Evolutionary conservation across 257 asterid species (phyloP).

Genomic region (Nyctanthes arbortristis): DNA sequence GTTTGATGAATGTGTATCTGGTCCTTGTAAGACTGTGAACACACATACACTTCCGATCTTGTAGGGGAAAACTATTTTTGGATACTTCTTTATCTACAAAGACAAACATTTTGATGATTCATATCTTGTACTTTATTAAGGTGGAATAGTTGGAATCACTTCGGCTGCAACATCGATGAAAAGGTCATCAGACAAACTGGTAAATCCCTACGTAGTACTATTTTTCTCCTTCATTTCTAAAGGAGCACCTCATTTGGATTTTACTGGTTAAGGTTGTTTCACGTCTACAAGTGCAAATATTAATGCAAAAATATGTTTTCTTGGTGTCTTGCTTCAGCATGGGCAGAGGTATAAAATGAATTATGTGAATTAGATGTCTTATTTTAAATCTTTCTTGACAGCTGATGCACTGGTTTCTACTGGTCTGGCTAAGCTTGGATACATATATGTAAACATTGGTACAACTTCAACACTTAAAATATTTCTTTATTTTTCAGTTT

Average conservation of each 20-base stretch:
- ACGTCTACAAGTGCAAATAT: not conserved
- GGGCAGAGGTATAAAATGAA: not conserved
- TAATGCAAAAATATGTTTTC: not conserved
- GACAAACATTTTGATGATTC: not conserved
- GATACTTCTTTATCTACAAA: not conserved
- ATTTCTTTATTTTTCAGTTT: not conserved
- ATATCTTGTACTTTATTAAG: constrained; percentile 28
- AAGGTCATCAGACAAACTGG: constrained; percentile 73
- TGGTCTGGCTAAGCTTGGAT: constrained; percentile 84
- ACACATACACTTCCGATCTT: too few relatives aligned
- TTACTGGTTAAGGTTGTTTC: not conserved
- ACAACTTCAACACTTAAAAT: not conserved
- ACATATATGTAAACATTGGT: constrained; percentile 86
- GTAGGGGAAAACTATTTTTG: not conserved
- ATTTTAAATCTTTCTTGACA: constrained; percentile 27
- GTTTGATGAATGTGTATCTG: not conserved
- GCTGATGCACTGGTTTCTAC: constrained; percentile 96
- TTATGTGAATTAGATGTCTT: not conserved
- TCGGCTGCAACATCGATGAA: constrained; percentile 68
- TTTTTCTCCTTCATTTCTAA: constrained; percentile 1
- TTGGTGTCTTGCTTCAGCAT: not conserved
- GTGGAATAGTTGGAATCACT: constrained; percentile 98
- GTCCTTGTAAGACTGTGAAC: too few relatives aligned
- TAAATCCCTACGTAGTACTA: constrained; percentile 10
- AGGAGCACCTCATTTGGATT: not conserved